phyloP scores from a whole-genome alignment of 345 rosid species.

The Citrus reticulata region DNA sequence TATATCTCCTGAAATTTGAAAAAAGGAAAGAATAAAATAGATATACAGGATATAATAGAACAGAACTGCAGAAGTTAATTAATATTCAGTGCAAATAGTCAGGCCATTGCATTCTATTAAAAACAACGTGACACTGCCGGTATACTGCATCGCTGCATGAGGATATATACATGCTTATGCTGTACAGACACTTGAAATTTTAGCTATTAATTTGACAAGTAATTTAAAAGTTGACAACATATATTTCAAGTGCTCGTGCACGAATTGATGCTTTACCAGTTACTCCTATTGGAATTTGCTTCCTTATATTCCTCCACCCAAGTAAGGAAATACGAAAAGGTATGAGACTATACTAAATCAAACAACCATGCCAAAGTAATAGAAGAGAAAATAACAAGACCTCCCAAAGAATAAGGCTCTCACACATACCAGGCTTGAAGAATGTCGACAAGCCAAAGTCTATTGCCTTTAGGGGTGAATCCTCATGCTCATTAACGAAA shows the following conservation, averaged over 20 bases:
- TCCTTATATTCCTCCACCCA: too few species aligned
- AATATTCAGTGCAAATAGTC: neutral
- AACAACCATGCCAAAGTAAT: neutral
- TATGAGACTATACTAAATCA: neutral
- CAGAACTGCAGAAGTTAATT: neutral
- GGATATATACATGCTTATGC: neutral
- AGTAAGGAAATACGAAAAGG: too few species aligned
- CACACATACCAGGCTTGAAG: slow-evolving; percentile 67
- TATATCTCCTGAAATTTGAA: slow-evolving; percentile 48
- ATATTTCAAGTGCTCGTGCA: neutral
- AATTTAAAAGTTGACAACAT: neutral
- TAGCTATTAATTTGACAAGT: neutral
- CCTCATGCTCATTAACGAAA: slow-evolving; percentile 58
- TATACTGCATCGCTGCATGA: neutral
- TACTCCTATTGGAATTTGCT: neutral
- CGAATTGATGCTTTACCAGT: neutral
- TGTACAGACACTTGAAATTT: neutral
- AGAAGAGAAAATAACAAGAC: neutral
- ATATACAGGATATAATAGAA: neutral
- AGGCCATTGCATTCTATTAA: neutral
- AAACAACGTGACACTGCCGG: neutral
- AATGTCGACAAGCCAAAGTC: slow-evolving; percentile 83
- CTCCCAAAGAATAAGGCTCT: neutral
- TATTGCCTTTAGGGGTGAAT: slow-evolving; percentile 75
- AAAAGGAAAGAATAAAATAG: neutral